Percentiles rank a stretch among this genome's conserved stretches.
These are phyloP conservation scores for Agrocybe chaxingu DNA, from an alignment of 768 basidiomycete species.

Conservation along the genomic window DNA sequence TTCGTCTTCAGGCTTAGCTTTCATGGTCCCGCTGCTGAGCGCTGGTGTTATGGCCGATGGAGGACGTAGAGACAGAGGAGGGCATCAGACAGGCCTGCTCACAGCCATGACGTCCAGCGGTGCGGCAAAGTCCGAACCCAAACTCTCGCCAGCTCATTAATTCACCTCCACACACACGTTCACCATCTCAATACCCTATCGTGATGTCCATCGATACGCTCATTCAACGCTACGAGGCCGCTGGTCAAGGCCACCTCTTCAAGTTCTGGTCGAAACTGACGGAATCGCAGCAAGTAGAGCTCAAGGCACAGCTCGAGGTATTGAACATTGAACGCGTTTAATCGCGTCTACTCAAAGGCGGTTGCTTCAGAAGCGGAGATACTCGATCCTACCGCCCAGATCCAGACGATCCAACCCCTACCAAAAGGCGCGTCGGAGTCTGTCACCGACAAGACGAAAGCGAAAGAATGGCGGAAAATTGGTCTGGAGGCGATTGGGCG, in stretches of 20 bases:
- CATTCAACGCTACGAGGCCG: constrained; percentile 65
- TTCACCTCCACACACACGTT: constrained; percentile 6
- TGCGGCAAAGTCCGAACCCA: constrained; percentile 20
- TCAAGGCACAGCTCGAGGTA: constrained; percentile 68
- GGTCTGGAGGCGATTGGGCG: constrained; percentile 80
- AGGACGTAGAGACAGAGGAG: too few species aligned
- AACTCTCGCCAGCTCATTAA: constrained; percentile 7
- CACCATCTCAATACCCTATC: constrained; percentile 15
- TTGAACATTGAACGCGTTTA: constrained; percentile 93
- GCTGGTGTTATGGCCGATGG: too few species aligned
- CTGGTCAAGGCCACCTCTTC: constrained; percentile 88
- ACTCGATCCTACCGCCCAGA: constrained; percentile 30
- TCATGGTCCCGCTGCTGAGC: too few species aligned
- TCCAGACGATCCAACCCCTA: constrained; percentile 72
- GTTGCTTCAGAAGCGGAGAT: constrained; percentile 59
- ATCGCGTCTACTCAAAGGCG: constrained; percentile 81
- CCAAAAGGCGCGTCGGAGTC: constrained; percentile 75
- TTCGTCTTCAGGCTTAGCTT: too few species aligned
- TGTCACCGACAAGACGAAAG: constrained; percentile 51
- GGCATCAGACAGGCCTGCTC: too few species aligned
- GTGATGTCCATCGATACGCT: constrained; percentile 59
- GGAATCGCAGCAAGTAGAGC: constrained; percentile 55
- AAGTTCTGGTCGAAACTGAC: constrained; percentile 79
- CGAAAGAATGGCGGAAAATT: constrained; percentile 66
- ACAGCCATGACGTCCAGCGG: neutral